Conservation (phyloP, 169 alveolate species). For the Plasmodium gaboni region DNA sequence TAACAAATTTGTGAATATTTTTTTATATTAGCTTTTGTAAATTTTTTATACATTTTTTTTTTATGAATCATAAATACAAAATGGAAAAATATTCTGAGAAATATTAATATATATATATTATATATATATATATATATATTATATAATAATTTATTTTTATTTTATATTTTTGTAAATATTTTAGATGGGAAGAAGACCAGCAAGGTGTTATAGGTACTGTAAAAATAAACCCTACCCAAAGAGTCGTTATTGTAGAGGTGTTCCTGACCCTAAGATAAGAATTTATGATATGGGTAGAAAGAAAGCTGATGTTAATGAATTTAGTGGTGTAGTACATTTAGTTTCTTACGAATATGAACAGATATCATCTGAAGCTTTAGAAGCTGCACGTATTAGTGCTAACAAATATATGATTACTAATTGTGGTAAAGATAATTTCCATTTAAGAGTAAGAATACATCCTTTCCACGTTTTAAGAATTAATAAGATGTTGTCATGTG, state of each 20-base stretch:
- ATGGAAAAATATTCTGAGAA: background rate
- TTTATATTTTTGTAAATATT: background rate
- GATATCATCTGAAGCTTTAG: slow-evolving; percentile 99
- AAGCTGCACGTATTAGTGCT: slow-evolving; percentile 99
- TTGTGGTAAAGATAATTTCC: slow-evolving; percentile 99
- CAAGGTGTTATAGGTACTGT: slow-evolving; percentile 99
- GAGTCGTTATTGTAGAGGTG: slow-evolving; percentile 99
- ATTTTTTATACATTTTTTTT: too few relatives aligned
- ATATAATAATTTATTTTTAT: background rate
- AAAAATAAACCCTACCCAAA: slow-evolving; percentile 99
- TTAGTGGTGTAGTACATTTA: slow-evolving; percentile 97
- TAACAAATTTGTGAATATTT: background rate
- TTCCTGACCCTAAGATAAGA: slow-evolving; percentile 99
- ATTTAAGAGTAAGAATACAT: slow-evolving; percentile 98
- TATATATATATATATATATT: background rate
- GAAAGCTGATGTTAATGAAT: slow-evolving; percentile 97
- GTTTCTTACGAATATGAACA: slow-evolving; percentile 99
- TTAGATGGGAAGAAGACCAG: slow-evolving; percentile 99
- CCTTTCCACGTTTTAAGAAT: slow-evolving; percentile 99
- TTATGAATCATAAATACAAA: too few relatives aligned
- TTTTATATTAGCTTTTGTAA: too few relatives aligned
- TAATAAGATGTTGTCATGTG: slow-evolving; percentile 99
- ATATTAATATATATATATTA: background rate
- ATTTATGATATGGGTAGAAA: slow-evolving; percentile 98
- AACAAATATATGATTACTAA: slow-evolving; percentile 97